Evolutionary conservation across 2,329 filamentous ascomycete species (phyloP).

Genomic region (Aspergillus spinulosporus): DNA sequence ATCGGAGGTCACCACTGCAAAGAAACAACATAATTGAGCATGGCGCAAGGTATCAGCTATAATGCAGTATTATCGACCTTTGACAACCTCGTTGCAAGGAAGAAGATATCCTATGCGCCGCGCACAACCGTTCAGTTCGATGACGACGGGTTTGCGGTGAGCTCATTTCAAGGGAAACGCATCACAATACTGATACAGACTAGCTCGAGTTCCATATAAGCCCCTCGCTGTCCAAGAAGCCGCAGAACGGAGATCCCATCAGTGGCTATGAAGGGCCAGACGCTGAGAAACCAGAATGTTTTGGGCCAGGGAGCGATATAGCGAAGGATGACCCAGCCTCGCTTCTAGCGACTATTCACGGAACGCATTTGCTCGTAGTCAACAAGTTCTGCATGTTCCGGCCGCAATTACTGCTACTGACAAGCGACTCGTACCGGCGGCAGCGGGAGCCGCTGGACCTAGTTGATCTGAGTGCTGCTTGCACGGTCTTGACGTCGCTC

Average conservation of each 20-base stretch:
- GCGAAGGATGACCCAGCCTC: constrained; percentile 47
- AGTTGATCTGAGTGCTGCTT: constrained; percentile 45
- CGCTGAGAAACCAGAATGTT: constrained; percentile 4
- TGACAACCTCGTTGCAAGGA: no score
- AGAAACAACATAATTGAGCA: no score
- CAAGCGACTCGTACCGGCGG: constrained; percentile 47
- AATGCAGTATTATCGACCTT: no score
- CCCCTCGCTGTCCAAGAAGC: constrained; percentile 11
- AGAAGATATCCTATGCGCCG: no score
- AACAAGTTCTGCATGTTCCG: constrained; percentile 54
- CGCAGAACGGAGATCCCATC: neutral
- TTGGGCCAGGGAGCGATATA: constrained; percentile 35
- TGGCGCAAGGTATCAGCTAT: no score
- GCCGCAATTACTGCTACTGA: constrained; percentile 52
- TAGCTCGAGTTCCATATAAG: constrained; percentile 13
- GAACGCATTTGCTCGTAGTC: constrained; percentile 48
- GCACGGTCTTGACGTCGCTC: constrained; percentile 33
- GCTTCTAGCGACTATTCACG: constrained; percentile 42
- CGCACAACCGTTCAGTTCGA: no score
- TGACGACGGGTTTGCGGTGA: no score
- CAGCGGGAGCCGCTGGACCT: constrained; percentile 47
- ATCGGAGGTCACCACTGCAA: no score
- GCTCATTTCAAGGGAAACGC: no score
- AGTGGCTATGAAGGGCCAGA: neutral
- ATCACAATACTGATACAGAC: neutral